phyloP scores from a whole-genome alignment of 2,329 filamentous ascomycete species.

The Clonostachys rhizophaga region DNA sequence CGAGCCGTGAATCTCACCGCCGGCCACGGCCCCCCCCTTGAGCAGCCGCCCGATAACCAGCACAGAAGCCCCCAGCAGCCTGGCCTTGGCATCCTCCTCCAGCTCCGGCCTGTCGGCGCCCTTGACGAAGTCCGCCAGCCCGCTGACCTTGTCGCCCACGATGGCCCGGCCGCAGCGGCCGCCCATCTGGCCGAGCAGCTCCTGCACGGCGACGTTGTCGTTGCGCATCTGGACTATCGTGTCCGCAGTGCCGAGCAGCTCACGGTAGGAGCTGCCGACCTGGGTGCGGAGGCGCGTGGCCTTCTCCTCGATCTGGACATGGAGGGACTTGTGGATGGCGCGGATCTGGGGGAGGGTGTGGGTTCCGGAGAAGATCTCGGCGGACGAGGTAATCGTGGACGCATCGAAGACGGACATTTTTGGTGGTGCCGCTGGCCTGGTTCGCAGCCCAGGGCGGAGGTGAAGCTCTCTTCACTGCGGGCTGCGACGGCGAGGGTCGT shows the following conservation, averaged over 20 bases:
- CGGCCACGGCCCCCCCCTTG: constrained; percentile 18
- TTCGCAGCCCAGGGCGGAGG: constrained; percentile 1
- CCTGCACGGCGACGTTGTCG: constrained; percentile 72
- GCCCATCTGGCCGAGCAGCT: constrained; percentile 67
- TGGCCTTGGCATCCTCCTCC: constrained; percentile 34
- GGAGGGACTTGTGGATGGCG: constrained; percentile 55
- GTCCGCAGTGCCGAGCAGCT: constrained; percentile 87
- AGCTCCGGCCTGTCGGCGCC: constrained; percentile 16
- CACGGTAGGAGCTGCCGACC: constrained; percentile 71
- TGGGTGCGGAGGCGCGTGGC: constrained; percentile 57
- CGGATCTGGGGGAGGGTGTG: constrained; percentile 61
- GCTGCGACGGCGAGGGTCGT: not conserved
- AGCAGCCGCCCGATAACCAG: constrained; percentile 44
- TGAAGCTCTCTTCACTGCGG: not conserved
- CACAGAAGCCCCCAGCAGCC: constrained; percentile 46
- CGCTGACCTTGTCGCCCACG: constrained; percentile 60
- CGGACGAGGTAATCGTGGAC: constrained; percentile 40
- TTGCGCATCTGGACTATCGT: constrained; percentile 86
- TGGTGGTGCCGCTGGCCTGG: not conserved
- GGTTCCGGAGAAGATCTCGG: constrained; percentile 48
- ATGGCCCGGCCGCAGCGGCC: constrained; percentile 69
- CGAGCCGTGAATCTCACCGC: constrained; percentile 17
- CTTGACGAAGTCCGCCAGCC: constrained; percentile 44
- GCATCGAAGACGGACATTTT: constrained; percentile 39
- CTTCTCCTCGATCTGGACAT: constrained; percentile 57